Base-by-base conservation (phyloP, 2,329 filamentous ascomycete species). In the Sphaerulina populicola region DNA sequence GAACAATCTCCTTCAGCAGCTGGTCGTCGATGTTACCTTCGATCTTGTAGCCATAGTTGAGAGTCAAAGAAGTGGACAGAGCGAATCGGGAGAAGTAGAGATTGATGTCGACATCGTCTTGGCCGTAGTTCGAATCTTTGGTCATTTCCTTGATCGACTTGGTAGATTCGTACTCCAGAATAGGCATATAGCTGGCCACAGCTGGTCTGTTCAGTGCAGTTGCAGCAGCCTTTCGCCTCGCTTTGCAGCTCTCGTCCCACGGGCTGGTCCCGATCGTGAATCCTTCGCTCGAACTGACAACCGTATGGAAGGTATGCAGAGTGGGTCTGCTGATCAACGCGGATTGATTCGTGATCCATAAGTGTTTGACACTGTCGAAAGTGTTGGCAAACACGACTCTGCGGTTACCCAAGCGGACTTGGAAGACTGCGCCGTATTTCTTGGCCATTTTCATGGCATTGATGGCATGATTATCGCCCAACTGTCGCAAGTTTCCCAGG, bases 231-330 rank as follows among this genome's bases (percentile, higher is more conserved):
- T 88, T 90, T 56, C 87, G 79, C 8, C 86, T 78, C 21, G 76
- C 74, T 67, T 90, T 91, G 70, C 85, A 88, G 2, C 82, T 87
- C 45, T 88, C 86, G 55, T 90, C 85, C 83, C 86, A 93, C 0
- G 87, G 86, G 0, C 85, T 89, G 0, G 86, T 88, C 1, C 87
- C 87, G 54, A 93, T 88, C 0, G 86, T 91, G 68, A 88, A 86
- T 5, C 86, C 86, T 59, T 88, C 83, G 0, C 83, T 86, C 31
- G 76, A 80, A 1, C 85, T 88, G 2, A 89, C 83, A 3, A 90
- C 83, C 4, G 78, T 85, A 68, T 90, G 86, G 67, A 90, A 91
- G 0, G 86, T 91, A 67, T 91, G 85, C 43, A 89, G 79, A 21
- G 76, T 87, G 0, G 87, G 87, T 1, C 87, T 79, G 0, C 85